These are phyloP conservation scores for Chlamydomonas sp. DNA, from an alignment of 139 green algal species.

Conservation along the genomic window DNA sequence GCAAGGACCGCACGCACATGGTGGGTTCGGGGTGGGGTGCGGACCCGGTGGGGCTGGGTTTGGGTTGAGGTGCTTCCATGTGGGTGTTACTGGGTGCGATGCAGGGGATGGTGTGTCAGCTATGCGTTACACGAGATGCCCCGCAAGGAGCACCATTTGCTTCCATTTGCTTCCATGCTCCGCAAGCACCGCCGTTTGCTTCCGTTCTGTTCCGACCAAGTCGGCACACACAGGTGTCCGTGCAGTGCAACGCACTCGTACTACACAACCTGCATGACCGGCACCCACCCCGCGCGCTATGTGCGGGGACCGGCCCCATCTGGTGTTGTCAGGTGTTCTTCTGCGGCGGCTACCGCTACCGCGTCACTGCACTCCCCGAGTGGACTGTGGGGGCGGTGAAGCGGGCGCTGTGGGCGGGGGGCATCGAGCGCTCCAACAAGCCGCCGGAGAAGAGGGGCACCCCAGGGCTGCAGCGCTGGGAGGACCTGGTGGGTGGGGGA, in stretches of 20 bases:
- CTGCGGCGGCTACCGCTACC: slow-evolving; percentile 91
- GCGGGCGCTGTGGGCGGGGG: slow-evolving; percentile 84
- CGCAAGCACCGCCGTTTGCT: background rate
- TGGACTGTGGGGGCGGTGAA: slow-evolving; percentile 87
- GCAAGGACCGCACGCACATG: slow-evolving; percentile 90
- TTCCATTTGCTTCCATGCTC: too few species aligned
- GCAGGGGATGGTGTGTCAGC: too few species aligned
- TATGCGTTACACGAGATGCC: too few species aligned
- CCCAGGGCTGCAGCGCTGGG: slow-evolving; percentile 77
- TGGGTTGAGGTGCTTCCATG: too few species aligned
- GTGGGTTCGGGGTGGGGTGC: slow-evolving; percentile 24
- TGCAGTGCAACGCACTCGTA: too few species aligned
- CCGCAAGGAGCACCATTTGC: background rate
- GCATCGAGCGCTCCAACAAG: slow-evolving; percentile 89
- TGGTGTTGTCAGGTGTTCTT: slow-evolving; percentile 77
- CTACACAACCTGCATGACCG: background rate
- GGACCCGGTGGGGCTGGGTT: too few species aligned
- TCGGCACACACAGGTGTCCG: too few species aligned
- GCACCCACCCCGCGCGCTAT: background rate
- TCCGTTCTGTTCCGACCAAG: too few species aligned
- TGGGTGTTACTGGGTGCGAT: too few species aligned
- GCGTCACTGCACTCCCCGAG: slow-evolving; percentile 78
- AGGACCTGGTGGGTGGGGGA: slow-evolving; percentile 83
- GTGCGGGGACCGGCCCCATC: too few species aligned
- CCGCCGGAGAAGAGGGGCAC: slow-evolving; percentile 72